These are phyloP conservation scores for Thozetella sp. DNA, from an alignment of 495 filamentous ascomycete species.

Conservation along the genomic window DNA sequence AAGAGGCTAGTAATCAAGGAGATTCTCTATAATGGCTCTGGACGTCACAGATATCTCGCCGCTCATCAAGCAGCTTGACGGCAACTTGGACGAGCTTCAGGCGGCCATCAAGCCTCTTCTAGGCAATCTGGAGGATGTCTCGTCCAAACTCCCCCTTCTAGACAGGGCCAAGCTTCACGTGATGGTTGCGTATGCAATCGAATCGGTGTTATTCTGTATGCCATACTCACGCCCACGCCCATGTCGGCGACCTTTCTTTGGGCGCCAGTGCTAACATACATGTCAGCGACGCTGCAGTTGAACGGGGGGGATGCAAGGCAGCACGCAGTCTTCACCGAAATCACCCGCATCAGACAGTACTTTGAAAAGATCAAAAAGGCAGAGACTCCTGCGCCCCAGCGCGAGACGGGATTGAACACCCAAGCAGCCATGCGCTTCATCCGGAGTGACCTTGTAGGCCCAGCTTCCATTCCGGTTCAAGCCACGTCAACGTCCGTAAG, in stretches of 20 bases:
- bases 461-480: background rate
- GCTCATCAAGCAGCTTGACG: conserved; percentile 71
- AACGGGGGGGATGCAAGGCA: conserved; percentile 78
- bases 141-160: conserved; percentile 81
- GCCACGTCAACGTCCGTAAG: too few relatives aligned
- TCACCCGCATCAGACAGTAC: conserved; percentile 85
- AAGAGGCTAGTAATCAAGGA: too few relatives aligned
- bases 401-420: conserved; percentile 71
- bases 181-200: conserved; percentile 80
- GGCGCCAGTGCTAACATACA: conserved; percentile 33
- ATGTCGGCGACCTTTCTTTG: too few relatives aligned
- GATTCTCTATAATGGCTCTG: conserved; percentile 18
- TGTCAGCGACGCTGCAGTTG: conserved; percentile 73
- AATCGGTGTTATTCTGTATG: conserved; percentile 90
- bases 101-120: conserved; percentile 70
- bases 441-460: conserved; percentile 71
- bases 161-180: conserved; percentile 95
- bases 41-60: conserved; percentile 44
- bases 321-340: conserved; percentile 82
- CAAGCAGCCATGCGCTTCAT: conserved; percentile 80
- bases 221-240: background rate
- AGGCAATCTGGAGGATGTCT: conserved; percentile 61
- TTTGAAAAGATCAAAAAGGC: conserved; percentile 84
- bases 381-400: conserved; percentile 53
- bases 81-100: conserved; percentile 76